Evolutionary conservation across 2,329 filamentous ascomycete species (phyloP).

Genomic region (Aspergillus felis): DNA sequence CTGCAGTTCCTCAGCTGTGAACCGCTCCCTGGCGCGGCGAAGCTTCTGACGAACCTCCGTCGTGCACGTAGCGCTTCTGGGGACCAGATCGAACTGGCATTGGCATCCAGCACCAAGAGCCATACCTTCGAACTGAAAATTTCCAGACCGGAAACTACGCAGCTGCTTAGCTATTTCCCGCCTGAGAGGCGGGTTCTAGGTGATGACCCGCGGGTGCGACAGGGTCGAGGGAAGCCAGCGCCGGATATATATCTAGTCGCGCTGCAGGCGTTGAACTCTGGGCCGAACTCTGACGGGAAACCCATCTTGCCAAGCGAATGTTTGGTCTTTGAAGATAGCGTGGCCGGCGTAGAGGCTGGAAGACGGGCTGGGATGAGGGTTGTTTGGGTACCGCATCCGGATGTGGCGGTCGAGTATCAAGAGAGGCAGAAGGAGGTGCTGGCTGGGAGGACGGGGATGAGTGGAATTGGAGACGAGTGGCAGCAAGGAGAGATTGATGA

Average conservation of each 20-base stretch:
- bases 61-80: slow-evolving; percentile 9
- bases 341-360: slow-evolving; percentile 28
- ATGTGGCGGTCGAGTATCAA: slow-evolving; percentile 32
- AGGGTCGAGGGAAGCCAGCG: slow-evolving; percentile 23
- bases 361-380: slow-evolving; percentile 34
- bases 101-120: slow-evolving; percentile 21
- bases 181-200: slow-evolving; percentile 12
- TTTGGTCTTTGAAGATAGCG: slow-evolving; percentile 34
- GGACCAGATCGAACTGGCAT: slow-evolving; percentile 16
- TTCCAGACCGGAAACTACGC: slow-evolving; percentile 17
- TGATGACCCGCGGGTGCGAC: slow-evolving; percentile 18
- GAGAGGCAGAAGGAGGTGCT: slow-evolving; percentile 15
- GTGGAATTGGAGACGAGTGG: slow-evolving; percentile 1
- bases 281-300: not conserved
- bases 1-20: slow-evolving; percentile 24
- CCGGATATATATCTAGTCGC: slow-evolving; percentile 26
- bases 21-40: slow-evolving; percentile 19
- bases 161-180: slow-evolving; percentile 13
- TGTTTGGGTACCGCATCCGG: slow-evolving; percentile 31
- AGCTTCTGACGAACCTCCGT: slow-evolving; percentile 16
- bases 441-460: slow-evolving; percentile 23
- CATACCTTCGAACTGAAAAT: slow-evolving; percentile 20
- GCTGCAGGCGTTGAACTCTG: slow-evolving; percentile 17
- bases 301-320: slow-evolving; percentile 26
- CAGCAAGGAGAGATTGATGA: slow-evolving; percentile 24